Evolutionary conservation across 2,329 filamentous ascomycete species (phyloP), one percentile per base, ranked within the genome.

Genomic region (Knufia petricola): DNA sequence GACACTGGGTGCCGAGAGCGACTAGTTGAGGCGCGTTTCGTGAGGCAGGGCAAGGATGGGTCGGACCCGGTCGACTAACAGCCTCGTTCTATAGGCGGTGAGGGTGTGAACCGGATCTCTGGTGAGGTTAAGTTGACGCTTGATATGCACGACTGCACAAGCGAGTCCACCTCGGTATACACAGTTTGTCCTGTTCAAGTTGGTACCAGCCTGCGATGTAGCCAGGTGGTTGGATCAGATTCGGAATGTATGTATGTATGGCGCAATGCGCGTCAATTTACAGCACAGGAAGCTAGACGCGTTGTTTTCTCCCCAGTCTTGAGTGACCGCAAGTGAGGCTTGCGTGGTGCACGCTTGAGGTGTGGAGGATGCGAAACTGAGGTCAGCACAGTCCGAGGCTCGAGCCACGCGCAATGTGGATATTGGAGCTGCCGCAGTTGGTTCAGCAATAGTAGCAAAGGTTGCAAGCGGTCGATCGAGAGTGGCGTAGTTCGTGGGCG

Each of bases 1-100:
- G 19, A 32, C 38, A 23, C 36, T 20, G 32, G 26, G 24, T 48
- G 46, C 46, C 46, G 17, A 48, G 42, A 41, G 46, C 32, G 46
- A 48, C 32, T 42, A 41, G 37, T 26, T 36, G 46, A 47, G 44
- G 44, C 44, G 32, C 26, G 17, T n/a, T 3, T 23, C 15, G 7
- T 39, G 15, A 38, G 32, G 44, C 34, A 38, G 44, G 34, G 44
- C 44, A 38, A 38, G 32, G 32, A 30, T 38, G 20, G 20, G 32
- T 32, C 32, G 17, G 21, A 28, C 39, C 13, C 26, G 17, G 15
- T 32, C 17, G 36, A 30, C 34, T 21, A 47, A 17, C 10, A 34
- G 36, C 13, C 44, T 13, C 20, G 44, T 30, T 21, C 34, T 47
- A 28, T 30, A 47, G 32, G 44, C 44, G 44, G 44, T 47, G 44